Evolutionary conservation across 208 protist species (phyloP).

Genomic region (Trypanosoma congolense): DNA sequence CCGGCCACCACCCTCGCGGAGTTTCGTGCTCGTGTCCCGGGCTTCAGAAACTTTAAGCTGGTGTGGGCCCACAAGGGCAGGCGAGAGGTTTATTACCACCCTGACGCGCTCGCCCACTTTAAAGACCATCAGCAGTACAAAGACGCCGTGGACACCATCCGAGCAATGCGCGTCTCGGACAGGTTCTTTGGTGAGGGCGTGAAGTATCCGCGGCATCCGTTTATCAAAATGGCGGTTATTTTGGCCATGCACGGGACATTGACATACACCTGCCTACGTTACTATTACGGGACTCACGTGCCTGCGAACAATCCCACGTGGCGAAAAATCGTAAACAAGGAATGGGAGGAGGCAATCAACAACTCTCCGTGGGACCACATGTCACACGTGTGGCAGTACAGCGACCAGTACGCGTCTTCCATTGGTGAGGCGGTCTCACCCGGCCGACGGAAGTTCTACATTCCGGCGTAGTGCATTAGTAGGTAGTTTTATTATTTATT

Average conservation of each 20-base stretch:
- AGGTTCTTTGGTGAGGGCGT: slow-evolving; percentile 83
- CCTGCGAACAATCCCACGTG: slow-evolving; percentile 86
- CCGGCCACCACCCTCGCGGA: slow-evolving; percentile 82
- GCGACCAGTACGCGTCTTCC: slow-evolving; percentile 65
- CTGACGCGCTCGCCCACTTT: slow-evolving; percentile 80
- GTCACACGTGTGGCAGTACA: slow-evolving; percentile 89
- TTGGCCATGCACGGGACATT: slow-evolving; percentile 38
- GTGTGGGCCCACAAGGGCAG: slow-evolving; percentile 35
- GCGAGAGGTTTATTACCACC: slow-evolving; percentile 76
- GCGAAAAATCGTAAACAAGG: slow-evolving; percentile 87
- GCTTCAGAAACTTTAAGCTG: slow-evolving; percentile 51
- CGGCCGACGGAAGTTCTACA: slow-evolving; percentile 74
- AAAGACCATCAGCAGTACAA: slow-evolving; percentile 86
- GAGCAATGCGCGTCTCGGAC: slow-evolving; percentile 73
- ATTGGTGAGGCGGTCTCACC: slow-evolving; percentile 55
- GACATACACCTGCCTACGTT: slow-evolving; percentile 41
- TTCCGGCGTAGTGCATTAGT: slow-evolving; percentile 48
- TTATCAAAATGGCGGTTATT: slow-evolving; percentile 36
- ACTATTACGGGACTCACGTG: slow-evolving; percentile 72
- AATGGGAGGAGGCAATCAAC: slow-evolving; percentile 90
- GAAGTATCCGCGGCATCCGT: slow-evolving; percentile 58
- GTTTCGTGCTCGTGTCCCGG: slow-evolving; percentile 71
- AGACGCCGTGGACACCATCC: slow-evolving; percentile 74
- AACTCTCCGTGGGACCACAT: slow-evolving; percentile 88
- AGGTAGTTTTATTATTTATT: too few relatives aligned